Evolutionary conservation across 2,329 filamentous ascomycete genomes (phyloP).

Genomic region (Hyphodiscus sp.): DNA sequence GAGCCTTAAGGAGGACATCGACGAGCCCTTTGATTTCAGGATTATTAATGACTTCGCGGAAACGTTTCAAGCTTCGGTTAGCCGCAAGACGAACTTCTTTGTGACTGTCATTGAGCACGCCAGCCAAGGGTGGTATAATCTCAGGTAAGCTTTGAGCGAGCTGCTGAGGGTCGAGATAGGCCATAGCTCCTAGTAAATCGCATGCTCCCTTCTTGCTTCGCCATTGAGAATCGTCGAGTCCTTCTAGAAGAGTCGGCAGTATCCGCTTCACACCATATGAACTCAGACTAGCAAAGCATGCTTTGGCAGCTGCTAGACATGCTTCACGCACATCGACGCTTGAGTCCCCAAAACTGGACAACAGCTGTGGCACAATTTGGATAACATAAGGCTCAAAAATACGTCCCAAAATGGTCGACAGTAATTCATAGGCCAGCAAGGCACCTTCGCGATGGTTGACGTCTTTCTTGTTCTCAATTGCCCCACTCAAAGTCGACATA

Average conservation of each 20-base stretch:
- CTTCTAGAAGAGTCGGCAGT: constrained; percentile 81
- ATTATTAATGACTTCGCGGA: constrained; percentile 97
- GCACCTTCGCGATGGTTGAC: constrained; percentile 81
- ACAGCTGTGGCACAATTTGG: constrained; percentile 84
- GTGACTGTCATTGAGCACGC: constrained; percentile 93
- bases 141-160: constrained; percentile 86
- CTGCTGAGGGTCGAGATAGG: constrained; percentile 93
- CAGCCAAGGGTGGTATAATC: constrained; percentile 92
- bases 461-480: constrained; percentile 94
- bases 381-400: constrained; percentile 96
- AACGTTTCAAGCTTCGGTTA: constrained; percentile 93
- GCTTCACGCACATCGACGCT: constrained; percentile 88
- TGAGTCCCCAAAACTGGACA: constrained; percentile 82
- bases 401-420: constrained; percentile 78
- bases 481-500: constrained; percentile 70
- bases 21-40: constrained; percentile 94
- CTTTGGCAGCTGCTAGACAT: constrained; percentile 87
- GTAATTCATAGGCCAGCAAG: constrained; percentile 81
- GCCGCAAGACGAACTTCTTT: constrained; percentile 91
- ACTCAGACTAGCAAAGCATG: constrained; percentile 86
- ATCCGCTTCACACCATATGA: constrained; percentile 96
- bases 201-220: constrained; percentile 97
- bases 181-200: constrained; percentile 95
- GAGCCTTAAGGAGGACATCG: constrained; percentile 84
- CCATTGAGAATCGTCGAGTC: constrained; percentile 94